A percentile compares a stretch with the other conserved stretches of the same genome.
These are phyloP conservation scores for Ceratocystis harringtonii DNA, from an alignment of 2,329 filamentous ascomycete genomes.

Conservation along the genomic window DNA sequence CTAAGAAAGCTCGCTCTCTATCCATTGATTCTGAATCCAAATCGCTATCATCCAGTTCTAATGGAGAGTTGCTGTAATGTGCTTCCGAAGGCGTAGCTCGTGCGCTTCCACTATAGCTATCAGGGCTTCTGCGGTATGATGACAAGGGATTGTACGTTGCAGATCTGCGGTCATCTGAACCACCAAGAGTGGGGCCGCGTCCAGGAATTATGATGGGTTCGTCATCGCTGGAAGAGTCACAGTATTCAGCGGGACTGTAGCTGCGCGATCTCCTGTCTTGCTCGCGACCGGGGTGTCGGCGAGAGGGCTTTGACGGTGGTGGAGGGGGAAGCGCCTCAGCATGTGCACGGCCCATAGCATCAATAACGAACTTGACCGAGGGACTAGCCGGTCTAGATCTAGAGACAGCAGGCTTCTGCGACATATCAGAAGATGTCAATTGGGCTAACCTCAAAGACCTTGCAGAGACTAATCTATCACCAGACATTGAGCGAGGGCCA, in stretches of 20 bases:
- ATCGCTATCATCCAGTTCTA: conserved; percentile 39
- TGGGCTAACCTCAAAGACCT: conserved; percentile 36
- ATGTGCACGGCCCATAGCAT: conserved; percentile 43
- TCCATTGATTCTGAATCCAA: conserved; percentile 43
- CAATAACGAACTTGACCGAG: conserved; percentile 48
- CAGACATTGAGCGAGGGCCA: conserved; percentile 27
- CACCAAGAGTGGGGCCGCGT: conserved; percentile 38
- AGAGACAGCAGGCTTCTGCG: conserved; percentile 31
- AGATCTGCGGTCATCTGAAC: conserved; percentile 34
- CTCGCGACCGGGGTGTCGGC: conserved; percentile 7
- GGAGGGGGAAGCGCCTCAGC: conserved; percentile 30
- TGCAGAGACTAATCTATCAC: conserved; percentile 35
- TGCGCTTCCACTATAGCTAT: conserved; percentile 28
- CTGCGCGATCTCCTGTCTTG: conserved; percentile 16
- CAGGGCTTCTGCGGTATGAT: neutral
- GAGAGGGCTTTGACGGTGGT: neutral
- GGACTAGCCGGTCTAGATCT: conserved; percentile 38
- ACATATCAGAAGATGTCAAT: conserved; percentile 36
- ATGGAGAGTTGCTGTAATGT: conserved; percentile 21
- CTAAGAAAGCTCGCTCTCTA: neutral
- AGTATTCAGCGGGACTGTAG: conserved; percentile 26
- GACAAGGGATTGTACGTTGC: neutral
- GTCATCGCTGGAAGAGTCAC: conserved; percentile 45
- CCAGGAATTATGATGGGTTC: conserved; percentile 51
- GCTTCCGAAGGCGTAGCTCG: conserved; percentile 25